A percentile compares a stretch with the other conserved stretches of the same genome.
These are phyloP conservation scores for Cladophialophora psammophila DNA, from an alignment of 2,329 filamentous ascomycete genomes.

Conservation along the genomic window DNA sequence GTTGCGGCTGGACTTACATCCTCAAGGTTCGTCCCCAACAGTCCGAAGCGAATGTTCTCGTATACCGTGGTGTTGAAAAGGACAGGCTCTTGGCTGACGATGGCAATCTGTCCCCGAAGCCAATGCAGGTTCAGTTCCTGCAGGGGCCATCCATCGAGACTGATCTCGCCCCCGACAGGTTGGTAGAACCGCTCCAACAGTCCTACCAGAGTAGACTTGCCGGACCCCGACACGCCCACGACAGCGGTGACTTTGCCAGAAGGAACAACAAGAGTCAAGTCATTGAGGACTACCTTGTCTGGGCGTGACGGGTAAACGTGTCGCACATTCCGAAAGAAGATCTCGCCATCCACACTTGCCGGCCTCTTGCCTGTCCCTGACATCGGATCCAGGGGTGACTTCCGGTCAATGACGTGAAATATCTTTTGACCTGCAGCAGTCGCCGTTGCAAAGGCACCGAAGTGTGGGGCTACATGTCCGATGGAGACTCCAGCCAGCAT, in stretches of 20 bases:
- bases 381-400: constrained; percentile 81
- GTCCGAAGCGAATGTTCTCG: constrained; percentile 84
- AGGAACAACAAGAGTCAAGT: constrained; percentile 78
- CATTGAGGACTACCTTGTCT: constrained; percentile 86
- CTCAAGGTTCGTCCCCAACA: constrained; percentile 64
- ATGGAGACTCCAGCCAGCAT: constrained; percentile 7
- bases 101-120: constrained; percentile 87
- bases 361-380: constrained; percentile 73
- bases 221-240: constrained; percentile 91
- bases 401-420: constrained; percentile 85
- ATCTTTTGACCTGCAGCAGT: constrained; percentile 80
- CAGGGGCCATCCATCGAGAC: constrained; percentile 83
- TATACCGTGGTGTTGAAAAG: constrained; percentile 89
- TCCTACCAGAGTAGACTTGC: constrained; percentile 93
- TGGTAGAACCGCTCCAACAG: constrained; percentile 93
- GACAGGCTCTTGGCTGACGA: constrained; percentile 92
- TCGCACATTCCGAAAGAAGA: constrained; percentile 81
- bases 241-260: constrained; percentile 93
- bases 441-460: constrained; percentile 8
- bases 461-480: constrained; percentile 28
- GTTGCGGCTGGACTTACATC: neutral
- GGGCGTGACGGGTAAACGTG: constrained; percentile 95
- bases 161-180: constrained; percentile 78
- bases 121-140: constrained; percentile 83
- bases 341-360: constrained; percentile 74